Percentiles rank a stretch among this genome's conserved stretches.
Evolutionary conservation across 768 basidiomycete genomes (phyloP).

Genomic region (Leucocoprinus birnbaumii): DNA sequence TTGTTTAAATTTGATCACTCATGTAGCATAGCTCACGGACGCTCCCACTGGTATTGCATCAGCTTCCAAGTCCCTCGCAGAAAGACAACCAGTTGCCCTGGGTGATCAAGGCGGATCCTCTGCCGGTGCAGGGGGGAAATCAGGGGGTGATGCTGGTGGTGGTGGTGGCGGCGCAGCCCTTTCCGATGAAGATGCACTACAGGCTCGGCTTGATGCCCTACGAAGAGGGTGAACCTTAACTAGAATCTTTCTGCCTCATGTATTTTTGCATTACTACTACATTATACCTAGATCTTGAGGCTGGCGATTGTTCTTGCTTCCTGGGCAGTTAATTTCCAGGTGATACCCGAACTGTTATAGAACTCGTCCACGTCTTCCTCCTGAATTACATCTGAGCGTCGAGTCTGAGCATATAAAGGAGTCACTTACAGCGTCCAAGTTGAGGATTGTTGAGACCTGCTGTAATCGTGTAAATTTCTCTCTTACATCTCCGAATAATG

Average conservation of each 20-base stretch:
- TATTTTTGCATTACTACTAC: conserved; percentile 8
- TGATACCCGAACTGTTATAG: conserved; percentile 89
- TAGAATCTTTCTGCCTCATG: conserved; percentile 3
- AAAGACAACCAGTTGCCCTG: conserved; percentile 80
- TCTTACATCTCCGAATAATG: conserved; percentile 83
- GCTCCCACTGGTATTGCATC: conserved; percentile 73
- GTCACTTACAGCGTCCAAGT: conserved; percentile 70
- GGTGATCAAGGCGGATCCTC: conserved; percentile 56
- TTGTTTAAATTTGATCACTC: background rate
- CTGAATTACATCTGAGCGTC: conserved; percentile 33
- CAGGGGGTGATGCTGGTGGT: conserved; percentile 33
- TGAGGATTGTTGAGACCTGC: conserved; percentile 89
- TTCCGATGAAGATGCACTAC: conserved; percentile 89
- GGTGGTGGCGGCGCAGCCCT: conserved; percentile 40
- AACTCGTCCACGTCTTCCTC: conserved; percentile 96
- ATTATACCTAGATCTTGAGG: conserved; percentile 41
- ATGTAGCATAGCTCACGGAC: conserved; percentile 65
- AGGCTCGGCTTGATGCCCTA: conserved; percentile 89
- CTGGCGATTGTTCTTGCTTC: conserved; percentile 72
- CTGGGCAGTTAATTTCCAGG: conserved; percentile 77
- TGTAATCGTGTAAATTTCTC: conserved; percentile 92
- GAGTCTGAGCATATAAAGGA: background rate
- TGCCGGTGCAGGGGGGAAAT: conserved; percentile 26
- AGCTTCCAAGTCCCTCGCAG: conserved; percentile 54
- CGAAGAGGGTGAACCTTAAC: conserved; percentile 51